These are phyloP conservation scores for Coemansia sp. DNA, from an alignment of 371 early-diverging fungal species.

Conservation along the genomic window DNA sequence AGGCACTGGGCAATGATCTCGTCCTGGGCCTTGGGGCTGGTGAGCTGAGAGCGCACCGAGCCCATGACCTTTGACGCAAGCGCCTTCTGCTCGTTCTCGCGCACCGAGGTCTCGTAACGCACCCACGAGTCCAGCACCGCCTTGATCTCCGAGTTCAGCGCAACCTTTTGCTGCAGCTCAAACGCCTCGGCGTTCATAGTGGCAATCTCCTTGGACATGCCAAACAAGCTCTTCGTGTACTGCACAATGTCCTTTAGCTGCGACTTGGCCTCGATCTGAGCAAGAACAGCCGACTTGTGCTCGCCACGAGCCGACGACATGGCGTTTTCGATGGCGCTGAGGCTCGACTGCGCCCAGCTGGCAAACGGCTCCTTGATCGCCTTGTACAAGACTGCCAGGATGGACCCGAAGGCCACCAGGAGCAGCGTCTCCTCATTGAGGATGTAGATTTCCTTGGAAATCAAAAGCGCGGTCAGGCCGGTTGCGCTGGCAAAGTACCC, in stretches of 20 bases:
- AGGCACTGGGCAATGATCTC: conserved; percentile 55
- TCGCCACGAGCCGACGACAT: conserved; percentile 83
- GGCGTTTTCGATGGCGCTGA: conserved; percentile 74
- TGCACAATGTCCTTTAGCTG: conserved; percentile 91
- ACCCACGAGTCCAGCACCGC: conserved; percentile 92
- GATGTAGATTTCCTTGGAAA: conserved; percentile 96
- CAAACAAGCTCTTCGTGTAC: conserved; percentile 90
- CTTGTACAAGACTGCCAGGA: conserved; percentile 72
- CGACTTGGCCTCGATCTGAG: conserved; percentile 84
- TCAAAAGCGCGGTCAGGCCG: conserved; percentile 81
- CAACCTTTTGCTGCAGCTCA: conserved; percentile 88
- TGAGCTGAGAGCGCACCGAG: conserved; percentile 75
- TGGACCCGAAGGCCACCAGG: conserved; percentile 69
- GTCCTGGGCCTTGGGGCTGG: conserved; percentile 69
- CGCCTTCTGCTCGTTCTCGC: conserved; percentile 91
- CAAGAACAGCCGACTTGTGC: conserved; percentile 87
- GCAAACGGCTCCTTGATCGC: conserved; percentile 81
- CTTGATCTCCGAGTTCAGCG: conserved; percentile 83
- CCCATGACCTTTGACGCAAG: conserved; percentile 83
- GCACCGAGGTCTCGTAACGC: conserved; percentile 88
- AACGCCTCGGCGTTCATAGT: conserved; percentile 89
- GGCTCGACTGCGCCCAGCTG: conserved; percentile 83
- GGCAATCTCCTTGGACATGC: conserved; percentile 92
- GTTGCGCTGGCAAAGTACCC: conserved; percentile 81
- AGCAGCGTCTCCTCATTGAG: conserved; percentile 92